Conservation (phyloP, 768 basidiomycete species). For the Nidularia pulvinata region DNA sequence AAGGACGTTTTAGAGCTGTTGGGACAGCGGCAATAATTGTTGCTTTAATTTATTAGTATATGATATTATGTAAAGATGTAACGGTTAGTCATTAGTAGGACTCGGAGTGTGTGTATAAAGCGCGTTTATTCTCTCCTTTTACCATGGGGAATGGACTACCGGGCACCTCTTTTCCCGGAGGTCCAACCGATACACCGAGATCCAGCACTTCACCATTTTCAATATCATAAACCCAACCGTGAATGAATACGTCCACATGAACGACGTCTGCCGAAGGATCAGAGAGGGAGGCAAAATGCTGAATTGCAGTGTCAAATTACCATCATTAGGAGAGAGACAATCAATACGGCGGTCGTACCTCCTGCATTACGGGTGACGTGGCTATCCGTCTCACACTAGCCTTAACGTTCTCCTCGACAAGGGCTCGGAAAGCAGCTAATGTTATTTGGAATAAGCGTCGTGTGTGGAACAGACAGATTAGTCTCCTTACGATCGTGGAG, state of each 20-base stretch:
- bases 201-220: slow-evolving; percentile 47
- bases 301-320: too few species aligned
- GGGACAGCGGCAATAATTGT: too few species aligned
- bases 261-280: too few species aligned
- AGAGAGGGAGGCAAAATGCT: too few species aligned
- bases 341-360: background rate
- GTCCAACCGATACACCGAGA: slow-evolving; percentile 40
- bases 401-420: slow-evolving; percentile 53
- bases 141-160: slow-evolving; percentile 28
- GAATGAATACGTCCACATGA: slow-evolving; percentile 35
- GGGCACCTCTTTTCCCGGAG: slow-evolving; percentile 29
- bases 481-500: slow-evolving; percentile 13
- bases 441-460: too few species aligned
- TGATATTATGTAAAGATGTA: too few species aligned
- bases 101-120: too few species aligned
- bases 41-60: too few species aligned
- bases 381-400: slow-evolving; percentile 32
- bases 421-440: slow-evolving; percentile 31
- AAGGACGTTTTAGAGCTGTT: too few species aligned
- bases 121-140: too few species aligned
- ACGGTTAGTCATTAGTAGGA: too few species aligned
- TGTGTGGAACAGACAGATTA: background rate
- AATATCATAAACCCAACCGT: slow-evolving; percentile 60
- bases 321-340: too few species aligned
- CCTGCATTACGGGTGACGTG: slow-evolving; percentile 6